phyloP scores from a whole-genome alignment of 352 stramenopile genomes.

The Phytopythium cucurbitacearum region DNA sequence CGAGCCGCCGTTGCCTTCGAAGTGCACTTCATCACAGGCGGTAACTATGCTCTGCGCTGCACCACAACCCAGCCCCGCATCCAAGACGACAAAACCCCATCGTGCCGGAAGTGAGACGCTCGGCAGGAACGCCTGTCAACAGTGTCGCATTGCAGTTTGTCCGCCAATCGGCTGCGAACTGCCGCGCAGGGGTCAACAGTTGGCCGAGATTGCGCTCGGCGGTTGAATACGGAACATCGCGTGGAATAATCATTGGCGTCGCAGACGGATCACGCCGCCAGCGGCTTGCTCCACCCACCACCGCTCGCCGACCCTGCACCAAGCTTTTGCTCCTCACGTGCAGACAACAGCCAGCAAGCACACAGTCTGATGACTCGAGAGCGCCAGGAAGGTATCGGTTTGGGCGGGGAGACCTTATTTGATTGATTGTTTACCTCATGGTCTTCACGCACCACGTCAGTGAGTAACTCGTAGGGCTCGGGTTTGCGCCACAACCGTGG shows the following conservation, averaged over 20 bases:
- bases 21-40: too few species aligned
- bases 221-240: not conserved
- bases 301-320: too few species aligned
- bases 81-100: too few species aligned
- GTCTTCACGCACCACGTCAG: not conserved
- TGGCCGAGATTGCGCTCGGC: not conserved
- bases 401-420: not conserved
- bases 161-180: not conserved
- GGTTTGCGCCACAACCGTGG: not conserved
- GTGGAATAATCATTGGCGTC: conserved; percentile 3
- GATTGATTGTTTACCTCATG: not conserved
- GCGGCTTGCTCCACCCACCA: too few species aligned
- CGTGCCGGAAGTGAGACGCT: too few species aligned
- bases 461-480: not conserved
- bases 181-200: too few species aligned
- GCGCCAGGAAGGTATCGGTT: not conserved
- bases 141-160: too few species aligned
- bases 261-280: not conserved
- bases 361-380: not conserved
- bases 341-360: not conserved
- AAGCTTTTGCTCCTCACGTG: too few species aligned
- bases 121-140: too few species aligned
- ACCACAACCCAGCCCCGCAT: too few species aligned
- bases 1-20: too few species aligned
- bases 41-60: too few species aligned